These are phyloP conservation scores for Insectozyma bohioensis DNA, from an alignment of 1,139 yeast genomes.

Conservation along the genomic window DNA sequence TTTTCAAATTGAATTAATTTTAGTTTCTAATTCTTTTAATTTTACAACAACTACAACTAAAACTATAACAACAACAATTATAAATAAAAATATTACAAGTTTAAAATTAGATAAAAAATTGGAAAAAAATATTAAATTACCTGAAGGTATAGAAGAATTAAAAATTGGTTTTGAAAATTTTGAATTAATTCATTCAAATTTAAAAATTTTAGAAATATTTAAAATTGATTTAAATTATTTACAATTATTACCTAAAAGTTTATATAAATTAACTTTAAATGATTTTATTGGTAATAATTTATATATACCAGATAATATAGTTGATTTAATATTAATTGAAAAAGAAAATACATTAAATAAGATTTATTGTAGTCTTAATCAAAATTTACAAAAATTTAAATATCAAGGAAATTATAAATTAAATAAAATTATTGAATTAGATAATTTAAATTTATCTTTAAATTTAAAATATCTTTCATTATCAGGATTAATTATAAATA, in stretches of 20 bases:
- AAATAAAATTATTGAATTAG: slow-evolving; percentile 3
- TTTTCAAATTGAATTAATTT: too few species aligned
- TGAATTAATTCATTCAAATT: slow-evolving; percentile 1
- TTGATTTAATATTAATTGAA: slow-evolving; percentile 7
- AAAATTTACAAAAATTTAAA: slow-evolving; percentile 5
- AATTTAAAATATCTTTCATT: slow-evolving; percentile 5
- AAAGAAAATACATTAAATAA: neutral
- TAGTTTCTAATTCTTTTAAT: too few species aligned
- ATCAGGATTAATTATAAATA: slow-evolving; percentile 8
- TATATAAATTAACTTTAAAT: slow-evolving; percentile 5
- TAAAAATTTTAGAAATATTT: slow-evolving; percentile 2
- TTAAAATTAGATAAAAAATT: neutral
- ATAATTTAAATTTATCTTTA: slow-evolving; percentile 6
- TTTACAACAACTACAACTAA: too few species aligned
- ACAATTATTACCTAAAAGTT: neutral
- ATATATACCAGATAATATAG: slow-evolving; percentile 2
- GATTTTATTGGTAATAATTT: slow-evolving; percentile 3
- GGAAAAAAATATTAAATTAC: slow-evolving; percentile 1
- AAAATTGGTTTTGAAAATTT: slow-evolving; percentile 2
- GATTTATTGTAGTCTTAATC: slow-evolving; percentile 5
- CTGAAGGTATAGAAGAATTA: slow-evolving; percentile 2
- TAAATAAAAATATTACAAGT: neutral
- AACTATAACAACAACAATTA: too few species aligned
- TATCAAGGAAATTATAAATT: slow-evolving; percentile 10
- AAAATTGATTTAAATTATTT: slow-evolving; percentile 3